Percentiles rank a stretch among this genome's conserved stretches.
phyloP scores from a whole-genome alignment of 768 basidiomycete genomes.

The Suillus tomentosus region DNA sequence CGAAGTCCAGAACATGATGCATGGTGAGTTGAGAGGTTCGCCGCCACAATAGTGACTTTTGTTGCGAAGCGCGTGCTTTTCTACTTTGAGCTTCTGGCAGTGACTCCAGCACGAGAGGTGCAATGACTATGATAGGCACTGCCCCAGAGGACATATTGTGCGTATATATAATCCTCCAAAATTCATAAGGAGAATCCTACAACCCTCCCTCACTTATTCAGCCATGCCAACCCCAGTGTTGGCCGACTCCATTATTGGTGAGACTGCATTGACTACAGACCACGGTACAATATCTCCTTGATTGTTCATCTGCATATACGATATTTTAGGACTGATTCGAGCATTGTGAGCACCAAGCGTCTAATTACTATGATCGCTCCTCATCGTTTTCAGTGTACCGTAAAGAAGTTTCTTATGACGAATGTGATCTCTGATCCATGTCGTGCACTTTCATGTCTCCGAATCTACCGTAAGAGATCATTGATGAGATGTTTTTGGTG shows the following conservation, averaged over 20 bases:
- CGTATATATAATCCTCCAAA: background rate
- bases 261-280: background rate
- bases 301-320: slow-evolving; percentile 11
- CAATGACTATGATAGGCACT: background rate
- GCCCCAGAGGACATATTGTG: background rate
- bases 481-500: background rate
- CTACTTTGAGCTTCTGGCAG: background rate
- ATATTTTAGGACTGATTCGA: slow-evolving; percentile 8
- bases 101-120: background rate
- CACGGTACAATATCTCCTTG: background rate
- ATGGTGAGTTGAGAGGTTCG: background rate
- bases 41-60: background rate
- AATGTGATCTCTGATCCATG: background rate
- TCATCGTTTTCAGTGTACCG: background rate
- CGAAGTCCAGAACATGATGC: background rate
- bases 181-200: background rate
- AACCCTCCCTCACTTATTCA: background rate
- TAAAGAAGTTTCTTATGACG: background rate
- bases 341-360: slow-evolving; percentile 7
- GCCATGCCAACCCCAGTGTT: background rate
- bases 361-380: background rate
- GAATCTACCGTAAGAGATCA: slow-evolving; percentile 2
- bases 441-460: background rate
- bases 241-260: too few species aligned
- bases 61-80: background rate